A percentile compares a stretch with the other conserved stretches of the same genome.
These are phyloP conservation scores for Curvularia sp. DNA, from an alignment of 2,329 filamentous ascomycete genomes.

Conservation along the genomic window DNA sequence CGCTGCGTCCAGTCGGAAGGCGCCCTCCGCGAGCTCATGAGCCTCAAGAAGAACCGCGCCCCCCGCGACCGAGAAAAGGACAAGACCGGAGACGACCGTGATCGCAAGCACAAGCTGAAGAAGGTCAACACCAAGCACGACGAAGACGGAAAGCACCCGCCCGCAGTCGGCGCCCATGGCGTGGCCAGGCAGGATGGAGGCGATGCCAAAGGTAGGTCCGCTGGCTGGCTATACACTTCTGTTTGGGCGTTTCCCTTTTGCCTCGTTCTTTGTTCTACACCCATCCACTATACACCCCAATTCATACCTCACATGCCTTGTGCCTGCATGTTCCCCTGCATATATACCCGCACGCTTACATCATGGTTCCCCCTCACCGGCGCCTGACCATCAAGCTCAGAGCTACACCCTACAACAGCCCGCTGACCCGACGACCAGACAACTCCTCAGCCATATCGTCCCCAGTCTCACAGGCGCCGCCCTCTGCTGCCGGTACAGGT, in stretches of 20 bases:
- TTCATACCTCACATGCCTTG: background rate
- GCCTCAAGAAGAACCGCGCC: conserved; percentile 67
- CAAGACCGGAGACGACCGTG: conserved; percentile 54
- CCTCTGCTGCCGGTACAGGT: conserved; percentile 59
- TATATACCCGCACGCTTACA: background rate
- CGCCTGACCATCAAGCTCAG: conserved; percentile 7
- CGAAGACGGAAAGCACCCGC: conserved; percentile 66
- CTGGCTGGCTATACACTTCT: background rate
- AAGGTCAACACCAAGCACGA: conserved; percentile 82
- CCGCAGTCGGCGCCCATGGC: conserved; percentile 68
- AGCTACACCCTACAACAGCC: background rate
- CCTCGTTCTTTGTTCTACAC: too few species aligned
- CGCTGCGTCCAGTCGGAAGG: conserved; percentile 73
- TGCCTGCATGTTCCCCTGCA: background rate
- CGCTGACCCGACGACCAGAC: conserved; percentile 34
- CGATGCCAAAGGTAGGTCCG: conserved; percentile 60
- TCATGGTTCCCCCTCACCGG: background rate
- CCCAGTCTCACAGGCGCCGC: conserved; percentile 53
- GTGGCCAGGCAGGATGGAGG: conserved; percentile 69
- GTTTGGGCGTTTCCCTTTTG: too few species aligned
- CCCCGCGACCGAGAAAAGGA: conserved; percentile 61
- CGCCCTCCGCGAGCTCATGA: conserved; percentile 73
- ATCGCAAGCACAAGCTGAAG: conserved; percentile 55
- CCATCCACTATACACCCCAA: background rate
- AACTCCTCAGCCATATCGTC: conserved; percentile 51